phyloP scores from a whole-genome alignment of 225 moss, liverwort and hornwort species.

The Sphagnum contortum region DNA sequence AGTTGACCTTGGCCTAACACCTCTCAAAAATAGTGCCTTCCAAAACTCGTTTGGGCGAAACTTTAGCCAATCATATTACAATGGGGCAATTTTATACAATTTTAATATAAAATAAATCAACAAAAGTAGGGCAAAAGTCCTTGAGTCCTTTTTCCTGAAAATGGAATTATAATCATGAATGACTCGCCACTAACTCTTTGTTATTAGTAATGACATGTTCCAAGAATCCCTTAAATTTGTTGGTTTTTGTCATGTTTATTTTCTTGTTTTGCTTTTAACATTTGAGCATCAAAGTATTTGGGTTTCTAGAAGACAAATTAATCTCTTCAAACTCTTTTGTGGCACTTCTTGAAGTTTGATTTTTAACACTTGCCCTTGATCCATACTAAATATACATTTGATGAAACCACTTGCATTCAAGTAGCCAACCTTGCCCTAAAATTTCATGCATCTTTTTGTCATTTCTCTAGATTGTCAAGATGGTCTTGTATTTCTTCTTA shows the following conservation, averaged over 20 bases:
- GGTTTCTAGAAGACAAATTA: neutral
- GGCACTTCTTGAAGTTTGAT: neutral
- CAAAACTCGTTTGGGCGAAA: too few species aligned
- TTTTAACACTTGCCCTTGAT: neutral
- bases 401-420: neutral
- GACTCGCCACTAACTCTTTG: neutral
- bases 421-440: neutral
- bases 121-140: too few species aligned
- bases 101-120: too few species aligned
- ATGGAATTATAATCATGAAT: too few species aligned
- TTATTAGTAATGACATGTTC: neutral
- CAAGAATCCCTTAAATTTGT: neutral
- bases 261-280: neutral
- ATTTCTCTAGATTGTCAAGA: neutral
- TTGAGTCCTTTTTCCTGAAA: too few species aligned
- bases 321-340: neutral
- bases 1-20: too few species aligned
- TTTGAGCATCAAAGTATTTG: neutral
- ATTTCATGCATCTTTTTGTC: neutral
- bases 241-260: neutral
- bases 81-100: too few species aligned
- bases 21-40: too few species aligned
- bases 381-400: neutral
- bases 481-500: neutral
- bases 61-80: too few species aligned